Evolutionary conservation across 75 land plant genomes (phyloP), one percentile per base, ranked within the genome.

Genomic region (Picea glauca): DNA sequence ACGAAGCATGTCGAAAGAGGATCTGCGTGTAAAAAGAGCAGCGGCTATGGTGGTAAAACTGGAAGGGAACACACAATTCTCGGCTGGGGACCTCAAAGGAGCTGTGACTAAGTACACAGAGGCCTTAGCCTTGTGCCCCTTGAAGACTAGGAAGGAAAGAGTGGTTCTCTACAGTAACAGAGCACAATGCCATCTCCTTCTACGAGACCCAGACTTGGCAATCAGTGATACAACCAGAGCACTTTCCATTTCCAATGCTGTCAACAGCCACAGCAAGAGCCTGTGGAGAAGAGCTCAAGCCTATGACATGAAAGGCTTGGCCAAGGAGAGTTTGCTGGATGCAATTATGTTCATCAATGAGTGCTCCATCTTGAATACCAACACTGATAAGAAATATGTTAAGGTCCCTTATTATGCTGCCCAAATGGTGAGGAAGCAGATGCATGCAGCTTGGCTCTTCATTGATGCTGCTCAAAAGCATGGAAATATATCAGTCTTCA

Each of bases 201-300:
- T 88, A 9, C 54, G 80, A 33, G 83, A 90, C 15, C 74, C 94
- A 9, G 85, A 85, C 62, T 75, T 75, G 4, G 89, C 92, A 59
- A 83, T 91, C 32, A 88, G 96, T 21, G 94, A 93, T 72, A 58
- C 94, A 17, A 93, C 94, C 17, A 64, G 94, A 57, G 96, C 96
- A 26, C 86, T 93, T 13, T 81, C 84, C 54, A 65, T 91, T 26
- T 77, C 86, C 57, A 77, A 58, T 35, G 90, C 92, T 13, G 75
- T 77, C 56, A 93, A 91, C 76, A 72, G 83, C 15, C 94, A 91
- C 68, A 46, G 77, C 31, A 93, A 87, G 80, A 91, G 94, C 78
- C 81, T 93, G 54, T 93, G 96, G 96, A 84, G 94, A 76, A 82
- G 96, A 79, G 76, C 96, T 58, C 92, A 93, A 80, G 96, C 96